Evolutionary conservation across 352 stramenopile genomes (phyloP).

Genomic region (Phytophthora colocasiae): DNA sequence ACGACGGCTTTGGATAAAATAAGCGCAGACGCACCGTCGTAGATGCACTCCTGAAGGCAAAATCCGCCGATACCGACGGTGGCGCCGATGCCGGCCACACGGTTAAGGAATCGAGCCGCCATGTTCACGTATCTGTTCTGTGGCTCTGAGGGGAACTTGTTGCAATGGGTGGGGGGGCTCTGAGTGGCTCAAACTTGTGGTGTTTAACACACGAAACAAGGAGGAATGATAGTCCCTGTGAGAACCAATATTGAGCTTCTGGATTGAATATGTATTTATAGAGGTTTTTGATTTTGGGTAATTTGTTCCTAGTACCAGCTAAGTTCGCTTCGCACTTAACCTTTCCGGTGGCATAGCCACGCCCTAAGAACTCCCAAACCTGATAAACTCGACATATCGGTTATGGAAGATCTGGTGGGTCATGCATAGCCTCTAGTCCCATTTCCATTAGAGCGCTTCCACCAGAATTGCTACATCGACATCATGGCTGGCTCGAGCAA

Average conservation of each 20-base stretch:
- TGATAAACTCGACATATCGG: too few relatives aligned
- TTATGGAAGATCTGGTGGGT: too few relatives aligned
- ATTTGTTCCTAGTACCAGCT: not conserved
- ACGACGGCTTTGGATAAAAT: too few relatives aligned
- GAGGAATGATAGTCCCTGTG: constrained; percentile 15
- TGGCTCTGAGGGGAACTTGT: constrained; percentile 33
- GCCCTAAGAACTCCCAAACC: too few relatives aligned
- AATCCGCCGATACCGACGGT: constrained; percentile 76
- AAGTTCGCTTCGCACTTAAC: not conserved
- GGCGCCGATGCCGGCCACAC: constrained; percentile 59
- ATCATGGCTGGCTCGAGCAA: constrained; percentile 33
- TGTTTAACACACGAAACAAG: constrained; percentile 13
- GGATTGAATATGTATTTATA: not conserved
- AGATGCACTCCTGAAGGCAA: constrained; percentile 81
- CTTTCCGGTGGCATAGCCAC: constrained; percentile 24
- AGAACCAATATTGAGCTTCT: constrained; percentile 13
- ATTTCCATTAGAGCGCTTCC: constrained; percentile 23
- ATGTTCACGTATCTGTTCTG: constrained; percentile 49
- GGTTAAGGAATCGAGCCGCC: constrained; percentile 81
- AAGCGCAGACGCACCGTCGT: constrained; percentile 67
- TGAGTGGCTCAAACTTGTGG: constrained; percentile 19
- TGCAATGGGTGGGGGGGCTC: constrained; percentile 17
- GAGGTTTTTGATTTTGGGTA: too few relatives aligned
- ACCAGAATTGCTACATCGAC: constrained; percentile 10
- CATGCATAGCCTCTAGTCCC: constrained; percentile 17